phyloP scores from a whole-genome alignment of 2,329 filamentous ascomycete genomes.

The Fusarium brevicatenulatum region DNA sequence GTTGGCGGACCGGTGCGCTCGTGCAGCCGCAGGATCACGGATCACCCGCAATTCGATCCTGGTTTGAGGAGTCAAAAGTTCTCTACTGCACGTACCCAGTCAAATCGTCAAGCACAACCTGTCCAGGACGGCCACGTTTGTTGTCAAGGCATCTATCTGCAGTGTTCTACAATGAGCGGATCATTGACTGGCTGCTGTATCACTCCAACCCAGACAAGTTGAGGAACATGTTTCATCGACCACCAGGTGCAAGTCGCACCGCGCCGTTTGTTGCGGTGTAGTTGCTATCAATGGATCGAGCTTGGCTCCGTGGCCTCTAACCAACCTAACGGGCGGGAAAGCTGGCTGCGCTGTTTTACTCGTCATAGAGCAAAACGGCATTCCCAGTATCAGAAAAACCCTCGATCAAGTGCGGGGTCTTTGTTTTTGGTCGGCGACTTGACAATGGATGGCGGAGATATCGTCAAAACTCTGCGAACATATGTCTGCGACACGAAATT shows the following conservation, averaged over 20 bases:
- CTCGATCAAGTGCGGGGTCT: conserved; percentile 17
- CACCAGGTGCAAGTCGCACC: background rate
- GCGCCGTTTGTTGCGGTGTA: background rate
- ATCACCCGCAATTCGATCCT: conserved; percentile 46
- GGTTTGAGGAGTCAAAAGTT: conserved; percentile 25
- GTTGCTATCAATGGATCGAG: background rate
- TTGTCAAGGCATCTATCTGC: conserved; percentile 19
- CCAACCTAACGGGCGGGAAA: background rate
- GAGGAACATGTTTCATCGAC: background rate
- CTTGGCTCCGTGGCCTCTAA: background rate
- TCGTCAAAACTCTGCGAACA: conserved; percentile 25
- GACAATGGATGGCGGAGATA: conserved; percentile 23
- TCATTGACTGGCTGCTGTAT: conserved; percentile 11
- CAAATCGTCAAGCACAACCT: conserved; percentile 36
- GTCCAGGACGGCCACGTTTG: conserved; percentile 46
- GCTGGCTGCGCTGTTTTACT: background rate
- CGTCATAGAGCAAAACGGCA: background rate
- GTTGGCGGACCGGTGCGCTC: conserved; percentile 51
- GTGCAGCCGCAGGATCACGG: conserved; percentile 49
- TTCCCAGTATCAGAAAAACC: background rate
- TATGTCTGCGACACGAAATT: conserved; percentile 20
- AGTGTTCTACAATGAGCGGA: conserved; percentile 10
- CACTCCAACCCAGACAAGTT: background rate
- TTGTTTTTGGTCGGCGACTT: conserved; percentile 4
- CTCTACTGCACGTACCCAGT: conserved; percentile 8